These are phyloP conservation scores for Phylloboletellus chloephorus DNA, from an alignment of 1,284 basidiomycete genomes.

Conservation along the genomic window DNA sequence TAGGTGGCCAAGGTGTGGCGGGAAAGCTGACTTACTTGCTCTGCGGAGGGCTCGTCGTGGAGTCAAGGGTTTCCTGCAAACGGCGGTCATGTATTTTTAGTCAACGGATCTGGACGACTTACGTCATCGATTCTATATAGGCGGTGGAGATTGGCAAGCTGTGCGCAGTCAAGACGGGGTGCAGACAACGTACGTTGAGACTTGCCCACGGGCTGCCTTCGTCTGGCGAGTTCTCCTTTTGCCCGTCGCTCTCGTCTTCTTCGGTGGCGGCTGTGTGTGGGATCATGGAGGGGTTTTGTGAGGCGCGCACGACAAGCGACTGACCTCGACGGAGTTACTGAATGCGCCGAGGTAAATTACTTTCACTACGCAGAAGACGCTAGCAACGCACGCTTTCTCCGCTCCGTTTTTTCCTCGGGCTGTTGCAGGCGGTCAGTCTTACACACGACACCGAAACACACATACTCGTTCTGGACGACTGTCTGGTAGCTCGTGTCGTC, in stretches of 20 bases:
- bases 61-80: constrained; percentile 27
- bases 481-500: constrained; percentile 43
- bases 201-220: constrained; percentile 8
- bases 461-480: constrained; percentile 38
- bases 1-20: constrained; percentile 9
- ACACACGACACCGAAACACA: constrained; percentile 4
- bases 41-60: constrained; percentile 19
- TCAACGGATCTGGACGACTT: constrained; percentile 20
- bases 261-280: constrained; percentile 25
- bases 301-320: constrained; percentile 3
- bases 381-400: constrained; percentile 17
- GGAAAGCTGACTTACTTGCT: constrained; percentile 30
- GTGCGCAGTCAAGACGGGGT: neutral
- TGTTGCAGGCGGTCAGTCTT: constrained; percentile 12
- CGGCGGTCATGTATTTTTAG: constrained; percentile 14
- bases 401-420: constrained; percentile 16
- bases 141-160: constrained; percentile 5
- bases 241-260: constrained; percentile 34
- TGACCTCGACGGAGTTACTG: constrained; percentile 21
- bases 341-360: constrained; percentile 7
- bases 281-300: neutral
- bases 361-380: constrained; percentile 14
- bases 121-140: constrained; percentile 33
- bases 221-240: constrained; percentile 22
- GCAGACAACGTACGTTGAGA: constrained; percentile 18